Evolutionary conservation across 129 eudicot species (phyloP).

Genomic region (Saussurea involucrata): DNA sequence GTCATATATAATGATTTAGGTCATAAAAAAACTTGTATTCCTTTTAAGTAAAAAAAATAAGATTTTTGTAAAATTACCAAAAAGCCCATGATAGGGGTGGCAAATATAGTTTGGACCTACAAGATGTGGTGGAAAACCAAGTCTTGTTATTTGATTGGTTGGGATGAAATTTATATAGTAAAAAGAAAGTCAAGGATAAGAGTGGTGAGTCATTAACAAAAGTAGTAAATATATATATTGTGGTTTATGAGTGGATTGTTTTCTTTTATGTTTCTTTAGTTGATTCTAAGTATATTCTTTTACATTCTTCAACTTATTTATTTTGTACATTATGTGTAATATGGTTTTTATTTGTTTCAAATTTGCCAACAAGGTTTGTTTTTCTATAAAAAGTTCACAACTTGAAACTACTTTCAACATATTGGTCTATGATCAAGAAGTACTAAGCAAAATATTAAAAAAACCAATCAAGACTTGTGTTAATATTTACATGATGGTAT

Average conservation of each 20-base stretch:
- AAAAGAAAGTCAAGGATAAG: slow-evolving; percentile 10
- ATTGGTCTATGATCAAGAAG: neutral
- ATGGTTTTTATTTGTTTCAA: slow-evolving; percentile 15
- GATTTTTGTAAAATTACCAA: neutral
- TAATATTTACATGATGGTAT: too few species aligned
- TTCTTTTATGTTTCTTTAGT: neutral
- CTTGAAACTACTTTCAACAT: neutral
- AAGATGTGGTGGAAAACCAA: neutral
- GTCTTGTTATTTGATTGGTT: neutral
- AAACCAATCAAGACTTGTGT: neutral
- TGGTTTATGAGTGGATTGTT: slow-evolving; percentile 2
- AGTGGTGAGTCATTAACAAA: slow-evolving; percentile 15
- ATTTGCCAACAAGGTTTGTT: slow-evolving; percentile 6
- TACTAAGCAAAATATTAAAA: neutral
- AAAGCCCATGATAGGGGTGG: neutral
- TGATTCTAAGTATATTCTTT: slow-evolving; percentile 18
- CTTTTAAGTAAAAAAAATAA: neutral
- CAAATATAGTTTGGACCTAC: neutral
- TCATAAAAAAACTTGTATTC: too few species aligned
- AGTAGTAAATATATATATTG: neutral
- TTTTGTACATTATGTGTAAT: neutral
- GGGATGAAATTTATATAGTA: slow-evolving; percentile 3
- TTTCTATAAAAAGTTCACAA: neutral
- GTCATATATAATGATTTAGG: too few species aligned
- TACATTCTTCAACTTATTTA: neutral